Evolutionary conservation across 371 early-diverging fungal genomes (phyloP), one percentile per base, ranked within the genome.

Genomic region (Mortierella sp.): DNA sequence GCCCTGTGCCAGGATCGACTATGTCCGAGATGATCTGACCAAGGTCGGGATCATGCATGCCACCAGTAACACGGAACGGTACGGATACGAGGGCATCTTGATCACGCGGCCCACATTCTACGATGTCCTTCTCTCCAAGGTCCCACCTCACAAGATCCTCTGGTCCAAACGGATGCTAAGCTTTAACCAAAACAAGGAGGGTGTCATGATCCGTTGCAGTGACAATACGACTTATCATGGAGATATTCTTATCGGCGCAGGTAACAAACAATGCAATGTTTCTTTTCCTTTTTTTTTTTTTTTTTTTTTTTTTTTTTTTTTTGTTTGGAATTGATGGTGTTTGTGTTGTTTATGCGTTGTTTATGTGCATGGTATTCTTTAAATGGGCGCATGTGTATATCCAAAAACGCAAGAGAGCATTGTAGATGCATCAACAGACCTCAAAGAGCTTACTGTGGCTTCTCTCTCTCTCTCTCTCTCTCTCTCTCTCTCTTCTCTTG

Each of bases 191-290:
- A 48, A 68, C 18, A 23, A 69, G 23, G 15, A 48, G 14, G 75
- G 70, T 6, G 75, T 75, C 28, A 28, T 53, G 21, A 26, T 66
- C 18, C 29, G 28, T 1, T 60, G 62, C 18, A 4, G 37, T 1
- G 75, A 75, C 28, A 46, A 43, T 6, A 52, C 66, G 0, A 52
- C 52, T 3, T 57, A 28, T 45, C 23, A 26, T 0, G 75, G 66
- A 0, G 75, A 70, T 16, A 66, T 75, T 15, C 60, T 75, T 1
- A 66, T 75, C 0, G 75, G 75, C 1, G 75, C 75, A 0, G 53
- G 26, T 23, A 26, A 26, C 18, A 23, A 23, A 12, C 23, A 53
- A 23, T 53, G 21, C 3, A 12, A 21, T 23, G 3, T 9, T 37
- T 37, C 37, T 37, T 37, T 9, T 37, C 9, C 37, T 37, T 37